These are phyloP conservation scores for Cryptococcus wingfieldii DNA, from an alignment of 1,284 basidiomycete species.

Conservation along the genomic window DNA sequence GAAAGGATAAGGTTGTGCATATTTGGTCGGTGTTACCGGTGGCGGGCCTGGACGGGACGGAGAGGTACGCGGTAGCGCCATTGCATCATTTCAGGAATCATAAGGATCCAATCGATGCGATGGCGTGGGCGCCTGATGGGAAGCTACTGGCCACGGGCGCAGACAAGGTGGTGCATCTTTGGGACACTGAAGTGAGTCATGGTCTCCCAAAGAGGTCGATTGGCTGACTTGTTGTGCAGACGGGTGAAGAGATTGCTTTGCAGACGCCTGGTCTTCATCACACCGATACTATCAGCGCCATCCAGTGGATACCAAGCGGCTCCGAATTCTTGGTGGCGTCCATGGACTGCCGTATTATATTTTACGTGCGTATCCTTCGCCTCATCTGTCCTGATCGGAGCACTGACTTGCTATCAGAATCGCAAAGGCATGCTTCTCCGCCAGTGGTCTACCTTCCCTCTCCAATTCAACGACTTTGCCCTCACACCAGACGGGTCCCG, in stretches of 20 bases:
- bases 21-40: slow-evolving; percentile 70
- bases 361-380: slow-evolving; percentile 64
- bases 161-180: slow-evolving; percentile 74
- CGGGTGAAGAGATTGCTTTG: slow-evolving; percentile 20
- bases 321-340: slow-evolving; percentile 86
- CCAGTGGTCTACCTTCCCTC: slow-evolving; percentile 67
- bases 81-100: slow-evolving; percentile 60
- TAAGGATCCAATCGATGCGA: slow-evolving; percentile 66
- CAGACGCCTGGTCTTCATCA: slow-evolving; percentile 51
- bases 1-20: slow-evolving; percentile 79
- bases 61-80: slow-evolving; percentile 22
- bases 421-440: slow-evolving; percentile 60
- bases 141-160: slow-evolving; percentile 72
- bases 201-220: not conserved
- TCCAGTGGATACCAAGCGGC: slow-evolving; percentile 84
- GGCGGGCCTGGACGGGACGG: not conserved
- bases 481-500: slow-evolving; percentile 79
- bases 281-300: slow-evolving; percentile 75
- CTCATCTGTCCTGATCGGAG: not conserved
- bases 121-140: slow-evolving; percentile 89
- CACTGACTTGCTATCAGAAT: not conserved
- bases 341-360: slow-evolving; percentile 79
- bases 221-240: slow-evolving; percentile 12
- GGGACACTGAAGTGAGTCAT: slow-evolving; percentile 70
- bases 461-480: slow-evolving; percentile 81